phyloP scores from a whole-genome alignment of 169 alveolate species.

The Plasmodium fragile region DNA sequence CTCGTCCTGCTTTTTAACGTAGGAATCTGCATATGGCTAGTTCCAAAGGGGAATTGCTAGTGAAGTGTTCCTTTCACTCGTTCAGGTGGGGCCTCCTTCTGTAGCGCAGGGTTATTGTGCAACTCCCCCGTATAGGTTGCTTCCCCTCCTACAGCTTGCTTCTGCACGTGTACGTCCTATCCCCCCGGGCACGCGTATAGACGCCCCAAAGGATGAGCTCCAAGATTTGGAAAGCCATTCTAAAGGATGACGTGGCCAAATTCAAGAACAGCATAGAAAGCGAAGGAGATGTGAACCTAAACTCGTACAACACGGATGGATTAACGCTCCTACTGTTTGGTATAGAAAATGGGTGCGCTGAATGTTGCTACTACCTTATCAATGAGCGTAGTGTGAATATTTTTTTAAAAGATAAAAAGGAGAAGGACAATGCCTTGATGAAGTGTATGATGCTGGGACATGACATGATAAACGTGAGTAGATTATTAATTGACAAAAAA shows the following conservation, averaged over 20 bases:
- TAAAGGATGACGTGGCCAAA: slow-evolving; percentile 66
- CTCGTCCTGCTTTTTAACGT: neutral
- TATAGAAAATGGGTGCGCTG: slow-evolving; percentile 51
- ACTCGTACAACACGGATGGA: slow-evolving; percentile 58
- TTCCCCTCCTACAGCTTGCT: neutral
- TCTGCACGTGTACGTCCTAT: too few species aligned
- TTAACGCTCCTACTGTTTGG: slow-evolving; percentile 43
- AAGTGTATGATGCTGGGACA: slow-evolving; percentile 62
- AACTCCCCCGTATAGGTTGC: neutral
- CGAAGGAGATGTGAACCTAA: slow-evolving; percentile 28
- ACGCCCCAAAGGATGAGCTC: slow-evolving; percentile 26
- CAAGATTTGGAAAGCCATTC: slow-evolving; percentile 43
- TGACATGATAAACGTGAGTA: slow-evolving; percentile 45
- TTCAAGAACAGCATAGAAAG: slow-evolving; percentile 31
- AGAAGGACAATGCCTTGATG: slow-evolving; percentile 71
- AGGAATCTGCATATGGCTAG: neutral
- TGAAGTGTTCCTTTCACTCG: neutral
- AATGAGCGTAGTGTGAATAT: slow-evolving; percentile 50
- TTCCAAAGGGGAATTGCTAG: neutral
- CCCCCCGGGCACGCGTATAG: neutral
- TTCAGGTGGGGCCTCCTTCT: neutral
- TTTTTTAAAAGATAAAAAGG: slow-evolving; percentile 67
- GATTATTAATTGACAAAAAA: slow-evolving; percentile 55
- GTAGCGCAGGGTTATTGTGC: neutral
- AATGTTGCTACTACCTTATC: slow-evolving; percentile 51